These are phyloP conservation scores for Telfairia occidentalis DNA, from an alignment of 331 rosid species.

Conservation along the genomic window DNA sequence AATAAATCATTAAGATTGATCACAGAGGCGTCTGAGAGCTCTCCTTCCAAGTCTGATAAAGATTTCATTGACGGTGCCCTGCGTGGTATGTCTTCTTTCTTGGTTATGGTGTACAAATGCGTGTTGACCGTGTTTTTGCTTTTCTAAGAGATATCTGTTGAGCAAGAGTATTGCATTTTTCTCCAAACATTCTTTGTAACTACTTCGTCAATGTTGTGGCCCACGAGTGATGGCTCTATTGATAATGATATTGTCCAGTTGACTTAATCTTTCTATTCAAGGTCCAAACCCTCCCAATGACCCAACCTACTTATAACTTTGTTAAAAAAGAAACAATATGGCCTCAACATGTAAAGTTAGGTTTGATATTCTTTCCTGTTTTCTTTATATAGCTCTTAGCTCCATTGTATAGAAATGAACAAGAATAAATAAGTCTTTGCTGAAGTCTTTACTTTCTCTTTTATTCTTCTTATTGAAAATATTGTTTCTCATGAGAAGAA, in stretches of 20 bases:
- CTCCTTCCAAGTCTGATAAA: slow-evolving; percentile 47
- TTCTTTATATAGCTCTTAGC: neutral
- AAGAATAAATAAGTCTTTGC: neutral
- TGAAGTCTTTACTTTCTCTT: neutral
- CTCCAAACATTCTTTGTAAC: neutral
- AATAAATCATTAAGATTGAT: slow-evolving; percentile 75
- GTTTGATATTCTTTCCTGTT: neutral
- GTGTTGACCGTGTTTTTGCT: neutral
- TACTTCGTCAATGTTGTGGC: neutral
- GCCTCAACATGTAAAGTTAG: neutral
- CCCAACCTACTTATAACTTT: neutral
- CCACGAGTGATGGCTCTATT: neutral
- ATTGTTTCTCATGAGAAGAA: neutral
- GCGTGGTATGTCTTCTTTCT: slow-evolving; percentile 53
- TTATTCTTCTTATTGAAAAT: neutral
- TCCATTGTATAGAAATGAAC: neutral
- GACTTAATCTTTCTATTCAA: neutral
- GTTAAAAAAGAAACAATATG: neutral
- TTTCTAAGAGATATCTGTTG: neutral
- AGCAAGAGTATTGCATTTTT: neutral
- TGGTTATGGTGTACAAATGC: slow-evolving; percentile 5
- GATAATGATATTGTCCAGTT: neutral
- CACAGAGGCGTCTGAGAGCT: slow-evolving; percentile 49
- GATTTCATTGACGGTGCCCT: slow-evolving; percentile 43
- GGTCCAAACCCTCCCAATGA: neutral